Base-by-base conservation (phyloP, 2,329 filamentous ascomycete species). In the Neopestalotiopsis clavispora region DNA sequence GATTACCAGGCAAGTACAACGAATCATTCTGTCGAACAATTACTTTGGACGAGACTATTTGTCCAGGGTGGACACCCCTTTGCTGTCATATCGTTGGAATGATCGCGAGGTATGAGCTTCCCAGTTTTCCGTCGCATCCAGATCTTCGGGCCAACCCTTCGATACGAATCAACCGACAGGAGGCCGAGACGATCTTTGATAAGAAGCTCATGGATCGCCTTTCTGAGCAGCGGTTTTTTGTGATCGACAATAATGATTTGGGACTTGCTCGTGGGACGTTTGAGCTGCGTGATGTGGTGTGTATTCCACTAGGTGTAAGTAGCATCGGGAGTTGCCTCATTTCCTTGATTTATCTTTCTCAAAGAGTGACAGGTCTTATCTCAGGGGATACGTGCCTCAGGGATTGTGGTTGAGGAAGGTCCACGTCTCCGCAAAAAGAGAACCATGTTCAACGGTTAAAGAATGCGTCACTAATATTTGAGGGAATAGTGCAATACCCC, bases 111-210 rank as follows among this genome's bases (percentile, higher is more conserved):
- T 1, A 3, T n/a, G 4, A n/a, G 1, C 4, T 45, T 45, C 42
- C 42, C 4, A 9, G 7, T 2, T 17, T 45, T 5, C 42, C 14
- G n/a, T 17, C 10, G 4, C 42, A 45, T 5, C 13, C 4, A n/a
- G 3, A 45, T 3, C 42, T 45, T 45, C 23, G 23, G 23, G 23
- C 23, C 42, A 45, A 1, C 42, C 42, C 42, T 1, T 14, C 14
- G 3, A n/a, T 45, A 6, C 14, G 3, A 0, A 6, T 45, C 3
- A 1, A 6, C 0, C 1, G 5, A 1, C 0, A 5, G 13, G 2
- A 45, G 13, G 42, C 42, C 2, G 6, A 0, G 42, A 1, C 13
- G 42, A 45, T 45, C 0, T n/a, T 45, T 4, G 0, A 1, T 1
- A 17, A 10, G 17, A 2, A 17, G 13, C 4, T 45, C 42, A 1